phyloP scores from a whole-genome alignment of 805 yeast genomes.

The Lachancea quebecensis region DNA sequence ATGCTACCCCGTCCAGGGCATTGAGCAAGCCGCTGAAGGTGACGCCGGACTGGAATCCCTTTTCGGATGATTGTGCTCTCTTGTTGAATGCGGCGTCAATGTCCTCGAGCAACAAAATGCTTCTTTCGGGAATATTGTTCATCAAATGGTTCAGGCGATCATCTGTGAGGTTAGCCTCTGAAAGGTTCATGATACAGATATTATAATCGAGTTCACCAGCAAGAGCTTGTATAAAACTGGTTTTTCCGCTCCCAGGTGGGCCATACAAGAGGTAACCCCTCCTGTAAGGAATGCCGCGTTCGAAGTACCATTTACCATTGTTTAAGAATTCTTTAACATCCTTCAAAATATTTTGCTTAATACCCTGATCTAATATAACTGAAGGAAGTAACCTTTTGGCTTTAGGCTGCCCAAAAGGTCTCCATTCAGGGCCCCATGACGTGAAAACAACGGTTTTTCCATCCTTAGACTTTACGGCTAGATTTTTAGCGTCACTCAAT shows the following conservation, averaged over 20 bases:
- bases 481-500: slow-evolving; percentile 71
- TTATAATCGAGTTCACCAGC: slow-evolving; percentile 96
- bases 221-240: slow-evolving; percentile 90
- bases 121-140: slow-evolving; percentile 92
- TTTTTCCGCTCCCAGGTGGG: slow-evolving; percentile 97
- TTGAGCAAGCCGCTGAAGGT: slow-evolving; percentile 91
- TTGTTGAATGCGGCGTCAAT: slow-evolving; percentile 92
- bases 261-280: slow-evolving; percentile 92
- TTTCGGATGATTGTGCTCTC: slow-evolving; percentile 67
- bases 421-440: slow-evolving; percentile 98
- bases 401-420: slow-evolving; percentile 95
- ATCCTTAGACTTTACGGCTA: slow-evolving; percentile 76
- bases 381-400: slow-evolving; percentile 77
- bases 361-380: slow-evolving; percentile 74
- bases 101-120: slow-evolving; percentile 80
- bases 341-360: slow-evolving; percentile 53
- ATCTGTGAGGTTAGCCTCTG: slow-evolving; percentile 89
- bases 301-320: slow-evolving; percentile 86
- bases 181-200: slow-evolving; percentile 83
- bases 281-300: slow-evolving; percentile 95
- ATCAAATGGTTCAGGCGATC: slow-evolving; percentile 89
- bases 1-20: slow-evolving; percentile 95
- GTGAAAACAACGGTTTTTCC: slow-evolving; percentile 93
- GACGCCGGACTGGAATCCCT: slow-evolving; percentile 80
- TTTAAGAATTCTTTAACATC: slow-evolving; percentile 77